phyloP scores from a whole-genome alignment of 2,329 filamentous ascomycete species.

The Xylariomycetidae sp. region DNA sequence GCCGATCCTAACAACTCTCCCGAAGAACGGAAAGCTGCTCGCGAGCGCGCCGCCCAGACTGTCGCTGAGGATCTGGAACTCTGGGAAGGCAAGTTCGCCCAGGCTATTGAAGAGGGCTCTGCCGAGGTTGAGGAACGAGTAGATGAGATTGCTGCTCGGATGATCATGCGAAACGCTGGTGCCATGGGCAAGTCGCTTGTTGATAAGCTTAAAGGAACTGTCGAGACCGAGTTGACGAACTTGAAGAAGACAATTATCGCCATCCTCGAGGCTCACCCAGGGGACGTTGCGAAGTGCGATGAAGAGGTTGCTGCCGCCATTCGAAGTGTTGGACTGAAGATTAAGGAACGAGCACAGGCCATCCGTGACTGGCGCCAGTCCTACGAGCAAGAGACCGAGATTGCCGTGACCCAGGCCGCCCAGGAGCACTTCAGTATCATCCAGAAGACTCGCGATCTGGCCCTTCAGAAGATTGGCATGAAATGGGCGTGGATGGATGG shows the following conservation, averaged over 20 bases:
- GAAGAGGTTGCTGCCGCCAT: conserved; percentile 44
- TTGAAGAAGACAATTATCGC: conserved; percentile 63
- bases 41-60: conserved; percentile 55
- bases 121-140: conserved; percentile 65
- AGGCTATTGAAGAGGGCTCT: conserved; percentile 76
- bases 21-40: conserved; percentile 45
- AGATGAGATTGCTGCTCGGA: conserved; percentile 48
- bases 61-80: conserved; percentile 72
- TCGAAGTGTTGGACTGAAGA: conserved; percentile 60
- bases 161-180: conserved; percentile 59
- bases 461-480: conserved; percentile 87
- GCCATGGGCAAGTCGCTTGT: conserved; percentile 62
- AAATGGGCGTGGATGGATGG: conserved; percentile 94
- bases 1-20: conserved; percentile 24
- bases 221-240: conserved; percentile 54
- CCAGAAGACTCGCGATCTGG: conserved; percentile 74
- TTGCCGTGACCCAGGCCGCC: conserved; percentile 65
- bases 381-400: conserved; percentile 64
- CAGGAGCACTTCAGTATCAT: conserved; percentile 77
- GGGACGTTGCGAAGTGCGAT: conserved; percentile 34
- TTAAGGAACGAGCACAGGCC: conserved; percentile 72
- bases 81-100: conserved; percentile 86
- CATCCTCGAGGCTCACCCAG: conserved; percentile 52
- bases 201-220: conserved; percentile 60
- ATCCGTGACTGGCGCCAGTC: conserved; percentile 70